These are phyloP conservation scores for Anthoceros angustus DNA, from an alignment of 225 moss, liverwort and hornwort genomes.

Conservation along the genomic window DNA sequence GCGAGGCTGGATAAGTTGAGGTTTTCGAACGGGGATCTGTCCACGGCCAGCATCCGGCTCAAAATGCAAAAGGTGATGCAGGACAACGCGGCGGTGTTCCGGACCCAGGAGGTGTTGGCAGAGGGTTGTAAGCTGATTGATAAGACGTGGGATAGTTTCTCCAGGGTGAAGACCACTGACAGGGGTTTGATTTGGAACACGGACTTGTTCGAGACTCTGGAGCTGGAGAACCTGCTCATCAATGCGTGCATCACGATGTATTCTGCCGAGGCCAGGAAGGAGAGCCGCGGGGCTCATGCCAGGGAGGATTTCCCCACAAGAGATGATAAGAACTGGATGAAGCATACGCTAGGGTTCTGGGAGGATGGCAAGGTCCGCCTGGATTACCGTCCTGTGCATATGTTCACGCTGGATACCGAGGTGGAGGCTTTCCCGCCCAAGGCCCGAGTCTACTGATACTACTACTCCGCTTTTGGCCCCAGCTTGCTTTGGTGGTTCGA, in stretches of 20 bases:
- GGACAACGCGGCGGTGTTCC: slow-evolving; percentile 80
- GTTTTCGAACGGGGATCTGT: slow-evolving; percentile 58
- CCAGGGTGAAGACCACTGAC: slow-evolving; percentile 55
- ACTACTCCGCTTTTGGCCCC: no score
- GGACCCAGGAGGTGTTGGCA: slow-evolving; percentile 48
- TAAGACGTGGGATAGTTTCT: slow-evolving; percentile 48
- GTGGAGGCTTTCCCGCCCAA: slow-evolving; percentile 79
- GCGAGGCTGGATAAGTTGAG: slow-evolving; percentile 82
- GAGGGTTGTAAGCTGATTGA: slow-evolving; percentile 63
- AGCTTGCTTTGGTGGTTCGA: no score
- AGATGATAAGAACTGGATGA: slow-evolving; percentile 89
- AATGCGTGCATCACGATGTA: slow-evolving; percentile 96
- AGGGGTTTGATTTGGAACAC: slow-evolving; percentile 95
- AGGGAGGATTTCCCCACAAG: slow-evolving; percentile 74
- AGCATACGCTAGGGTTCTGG: slow-evolving; percentile 83
- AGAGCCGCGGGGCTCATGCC: slow-evolving; percentile 91
- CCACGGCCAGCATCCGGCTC: slow-evolving; percentile 49
- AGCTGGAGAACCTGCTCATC: slow-evolving; percentile 87
- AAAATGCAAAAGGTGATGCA: slow-evolving; percentile 83
- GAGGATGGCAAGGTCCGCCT: slow-evolving; percentile 64
- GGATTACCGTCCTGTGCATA: slow-evolving; percentile 97
- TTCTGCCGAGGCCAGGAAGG: slow-evolving; percentile 84
- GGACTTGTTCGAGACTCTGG: slow-evolving; percentile 69
- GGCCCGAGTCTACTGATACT: slow-evolving; percentile 82
- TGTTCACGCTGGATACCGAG: slow-evolving; percentile 86